Base-by-base conservation (phyloP, 2,329 filamentous ascomycete species). In the Fusarium nematophilum region DNA sequence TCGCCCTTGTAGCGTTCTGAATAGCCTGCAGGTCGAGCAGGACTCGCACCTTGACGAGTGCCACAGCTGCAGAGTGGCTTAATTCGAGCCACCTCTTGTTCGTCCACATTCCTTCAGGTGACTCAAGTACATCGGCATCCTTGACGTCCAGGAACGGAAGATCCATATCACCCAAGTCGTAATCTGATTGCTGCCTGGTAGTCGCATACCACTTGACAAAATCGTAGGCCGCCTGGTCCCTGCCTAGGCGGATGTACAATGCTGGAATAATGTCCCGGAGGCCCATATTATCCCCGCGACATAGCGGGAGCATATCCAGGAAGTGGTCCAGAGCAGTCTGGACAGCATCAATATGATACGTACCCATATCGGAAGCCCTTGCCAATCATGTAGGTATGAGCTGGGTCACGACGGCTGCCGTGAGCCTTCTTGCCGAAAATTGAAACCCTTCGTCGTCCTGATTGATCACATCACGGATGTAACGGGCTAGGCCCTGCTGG, bases 181-280 rank as follows among this genome's bases (percentile, higher is more conserved):
- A 66, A 11, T 67, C 15, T 0, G 31, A 3, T 1, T 59, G 58
- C 0, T 52, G 9, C 0, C 48, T 56, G 2, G 40, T 54, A 0
- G 62, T 70, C 0, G 62, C 70, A 53, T 68, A 74, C 70, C 73
- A 75, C 62, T 73, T 78, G 3, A 75, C 40, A 31, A 80, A 79
- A 48, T 80, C 76, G 56, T 81, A 82, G 62, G 75, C 78, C 14
- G 81, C 80, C 62, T 85, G 81, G 51, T 85, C 82, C 34, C 66
- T 71, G 17, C 75, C 75, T 6, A 85, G 72, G 3, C 81, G 77
- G 11, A 86, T 64, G 49, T 78, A 73, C 9, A 81, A 34, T 0
- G 65, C 57, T 0, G 83, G 81, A 0, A 81, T 53, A 0, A 78
- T 15, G 14, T 75, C 36, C 1, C 81, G 74, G 3, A 82, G 14